phyloP scores from a whole-genome alignment of 495 filamentous ascomycete species.

The Trichoderma gamsii region DNA sequence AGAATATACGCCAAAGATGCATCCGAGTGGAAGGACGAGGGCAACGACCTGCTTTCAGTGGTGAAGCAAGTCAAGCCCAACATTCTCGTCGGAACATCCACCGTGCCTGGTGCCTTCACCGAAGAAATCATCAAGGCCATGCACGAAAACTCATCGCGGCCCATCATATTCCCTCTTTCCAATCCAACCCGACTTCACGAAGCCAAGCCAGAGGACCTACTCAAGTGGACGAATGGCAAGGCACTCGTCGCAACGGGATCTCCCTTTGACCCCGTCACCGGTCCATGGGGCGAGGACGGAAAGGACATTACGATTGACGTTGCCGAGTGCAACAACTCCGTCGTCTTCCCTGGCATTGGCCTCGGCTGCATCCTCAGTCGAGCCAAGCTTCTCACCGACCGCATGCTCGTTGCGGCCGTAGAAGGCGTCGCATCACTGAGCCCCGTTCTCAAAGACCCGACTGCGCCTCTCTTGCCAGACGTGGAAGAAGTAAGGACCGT shows the following conservation, averaged over 20 bases:
- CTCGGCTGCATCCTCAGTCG: constrained; percentile 69
- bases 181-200: constrained; percentile 86
- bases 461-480: constrained; percentile 63
- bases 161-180: constrained; percentile 77
- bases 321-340: constrained; percentile 87
- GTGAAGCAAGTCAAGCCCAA: constrained; percentile 71
- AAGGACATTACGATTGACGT: constrained; percentile 54
- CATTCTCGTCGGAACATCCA: constrained; percentile 79
- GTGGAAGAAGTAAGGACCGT: constrained; percentile 69
- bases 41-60: constrained; percentile 56
- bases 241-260: constrained; percentile 80
- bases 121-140: constrained; percentile 69
- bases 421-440: constrained; percentile 64
- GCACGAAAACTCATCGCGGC: constrained; percentile 68
- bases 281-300: constrained; percentile 49
- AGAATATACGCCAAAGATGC: constrained; percentile 58
- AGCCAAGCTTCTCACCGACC: constrained; percentile 56
- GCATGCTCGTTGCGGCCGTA: constrained; percentile 76
- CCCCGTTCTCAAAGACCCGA: constrained; percentile 52
- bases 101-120: constrained; percentile 72
- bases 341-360: constrained; percentile 81
- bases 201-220: constrained; percentile 70
- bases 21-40: constrained; percentile 54
- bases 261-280: constrained; percentile 72
- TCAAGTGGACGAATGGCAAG: constrained; percentile 69